A percentile compares a stretch with the other conserved stretches of the same genome.
These are phyloP conservation scores for Ophiostoma angusticollis DNA, from an alignment of 2,329 filamentous ascomycete genomes.

Conservation along the genomic window DNA sequence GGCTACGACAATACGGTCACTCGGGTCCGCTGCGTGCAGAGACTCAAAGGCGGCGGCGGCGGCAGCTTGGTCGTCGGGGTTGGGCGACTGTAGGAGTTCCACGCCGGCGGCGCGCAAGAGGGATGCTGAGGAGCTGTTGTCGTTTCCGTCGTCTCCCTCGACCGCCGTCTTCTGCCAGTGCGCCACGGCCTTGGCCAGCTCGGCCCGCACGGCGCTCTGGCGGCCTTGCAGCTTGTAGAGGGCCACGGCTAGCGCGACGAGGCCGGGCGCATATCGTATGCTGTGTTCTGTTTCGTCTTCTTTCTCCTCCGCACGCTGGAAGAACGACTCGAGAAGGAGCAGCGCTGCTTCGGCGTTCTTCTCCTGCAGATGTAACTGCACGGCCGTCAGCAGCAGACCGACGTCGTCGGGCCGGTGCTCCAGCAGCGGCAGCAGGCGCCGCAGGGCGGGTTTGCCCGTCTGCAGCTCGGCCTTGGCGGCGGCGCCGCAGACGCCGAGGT, in stretches of 20 bases:
- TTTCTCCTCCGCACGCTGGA: conserved; percentile 45
- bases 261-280: conserved; percentile 68
- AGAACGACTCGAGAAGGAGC: conserved; percentile 60
- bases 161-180: conserved; percentile 57
- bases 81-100: conserved; percentile 64
- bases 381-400: conserved; percentile 64
- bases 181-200: conserved; percentile 64
- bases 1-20: conserved; percentile 58
- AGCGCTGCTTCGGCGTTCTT: conserved; percentile 59
- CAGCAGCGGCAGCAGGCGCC: conserved; percentile 54
- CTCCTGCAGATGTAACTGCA: conserved; percentile 59
- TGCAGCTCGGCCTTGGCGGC: conserved; percentile 57
- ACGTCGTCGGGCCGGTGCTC: conserved; percentile 67
- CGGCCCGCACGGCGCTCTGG: conserved; percentile 54
- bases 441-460: conserved; percentile 54
- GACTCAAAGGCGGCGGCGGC: conserved; percentile 70
- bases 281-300: conserved; percentile 41
- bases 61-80: conserved; percentile 50
- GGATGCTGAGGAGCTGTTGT: conserved; percentile 33
- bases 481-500: conserved; percentile 45
- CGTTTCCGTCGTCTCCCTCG: too few relatives aligned
- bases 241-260: conserved; percentile 67
- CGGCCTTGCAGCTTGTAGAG: conserved; percentile 68
- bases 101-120: conserved; percentile 73
- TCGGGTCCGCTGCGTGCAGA: conserved; percentile 52